Conservation (phyloP, 2,329 filamentous ascomycete species). For the Malbranchea zuffiana region DNA sequence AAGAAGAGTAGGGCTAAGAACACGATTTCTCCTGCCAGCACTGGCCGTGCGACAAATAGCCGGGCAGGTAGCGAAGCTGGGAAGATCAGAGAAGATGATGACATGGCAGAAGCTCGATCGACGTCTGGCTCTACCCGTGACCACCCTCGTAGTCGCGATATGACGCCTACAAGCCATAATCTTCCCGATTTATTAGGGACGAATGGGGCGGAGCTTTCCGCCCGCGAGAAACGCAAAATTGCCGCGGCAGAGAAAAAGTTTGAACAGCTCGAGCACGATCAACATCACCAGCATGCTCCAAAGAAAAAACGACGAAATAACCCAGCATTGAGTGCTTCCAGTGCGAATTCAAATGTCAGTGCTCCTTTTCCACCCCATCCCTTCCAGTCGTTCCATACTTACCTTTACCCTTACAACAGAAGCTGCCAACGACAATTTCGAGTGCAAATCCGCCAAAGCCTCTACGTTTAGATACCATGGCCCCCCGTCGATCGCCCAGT, state of each 20-base stretch:
- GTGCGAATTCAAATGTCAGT: too few relatives aligned
- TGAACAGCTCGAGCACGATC: slow-evolving; percentile 49
- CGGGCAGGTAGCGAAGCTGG: slow-evolving; percentile 48
- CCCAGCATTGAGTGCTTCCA: too few relatives aligned
- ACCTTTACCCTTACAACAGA: too few relatives aligned
- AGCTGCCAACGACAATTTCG: too few relatives aligned
- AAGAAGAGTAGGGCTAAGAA: slow-evolving; percentile 39
- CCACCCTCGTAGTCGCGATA: slow-evolving; percentile 49
- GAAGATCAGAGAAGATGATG: slow-evolving; percentile 44
- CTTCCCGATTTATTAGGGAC: slow-evolving; percentile 34
- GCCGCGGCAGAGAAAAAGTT: slow-evolving; percentile 53
- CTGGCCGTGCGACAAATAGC: slow-evolving; percentile 44
- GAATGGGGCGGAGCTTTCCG: slow-evolving; percentile 44
- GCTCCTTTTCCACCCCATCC: too few relatives aligned
- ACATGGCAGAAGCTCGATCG: slow-evolving; percentile 46
- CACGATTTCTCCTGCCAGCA: slow-evolving; percentile 43
- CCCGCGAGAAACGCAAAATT: slow-evolving; percentile 52
- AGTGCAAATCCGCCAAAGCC: slow-evolving; percentile 9
- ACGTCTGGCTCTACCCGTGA: slow-evolving; percentile 46
- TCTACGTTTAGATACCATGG: slow-evolving; percentile 20
- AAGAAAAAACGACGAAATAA: slow-evolving; percentile 41
- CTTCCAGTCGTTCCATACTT: too few relatives aligned
- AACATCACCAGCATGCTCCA: slow-evolving; percentile 35
- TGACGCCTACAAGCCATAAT: slow-evolving; percentile 47
- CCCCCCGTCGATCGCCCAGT: slow-evolving; percentile 25